Base-by-base conservation (phyloP, 108 stramenopile genomes). In the Epipyxis sp. region DNA sequence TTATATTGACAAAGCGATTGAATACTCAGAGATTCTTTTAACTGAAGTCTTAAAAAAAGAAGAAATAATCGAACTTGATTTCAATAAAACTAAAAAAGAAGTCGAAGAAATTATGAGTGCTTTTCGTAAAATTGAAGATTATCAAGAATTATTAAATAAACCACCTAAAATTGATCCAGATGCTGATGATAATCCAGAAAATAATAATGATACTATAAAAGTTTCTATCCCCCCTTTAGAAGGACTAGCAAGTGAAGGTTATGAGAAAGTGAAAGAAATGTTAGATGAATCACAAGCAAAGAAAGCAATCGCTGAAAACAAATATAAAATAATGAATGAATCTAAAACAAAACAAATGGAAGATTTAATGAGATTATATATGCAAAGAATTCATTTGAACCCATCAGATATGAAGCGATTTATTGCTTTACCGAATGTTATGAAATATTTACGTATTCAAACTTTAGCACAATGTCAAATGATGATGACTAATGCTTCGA, bases 121-220 rank as follows among this genome's bases (percentile, higher is more conserved):
- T 32, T 65, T 65, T 25, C 61, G 61, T 65, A 10, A 3, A 25
- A 65, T 65, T 65, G 61, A 65, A 25, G 61, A 65, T 6, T 32
- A 32, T 6, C 30, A 65, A 25, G 61, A 65, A 25, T 25, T 3
- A 25, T 65, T 65, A 25, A 16, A 32, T 29, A 65, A 65, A 25
- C 61, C 61, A 3, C 61, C 30, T 32, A 65, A 65, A 32, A 65
- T 65, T 32, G 61, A 65, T 65, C 61, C 61, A 32, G 61, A 65
- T 25, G 10, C 34, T 29, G 30, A 16, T 37, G 54, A 57, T 25
- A n/a, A n/a, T n/a, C 46, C 46, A 13, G 61, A 65, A 16, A 32
- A 65, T 65, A 16, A 16, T 29, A 32, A 65, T 25, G 10, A 13
- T 25, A 65, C 61, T 32, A 10, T 6, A 65, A 16, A 16, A 29